Evolutionary conservation across 768 basidiomycete species (phyloP).

Genomic region (Infundibulicybe gibba): DNA sequence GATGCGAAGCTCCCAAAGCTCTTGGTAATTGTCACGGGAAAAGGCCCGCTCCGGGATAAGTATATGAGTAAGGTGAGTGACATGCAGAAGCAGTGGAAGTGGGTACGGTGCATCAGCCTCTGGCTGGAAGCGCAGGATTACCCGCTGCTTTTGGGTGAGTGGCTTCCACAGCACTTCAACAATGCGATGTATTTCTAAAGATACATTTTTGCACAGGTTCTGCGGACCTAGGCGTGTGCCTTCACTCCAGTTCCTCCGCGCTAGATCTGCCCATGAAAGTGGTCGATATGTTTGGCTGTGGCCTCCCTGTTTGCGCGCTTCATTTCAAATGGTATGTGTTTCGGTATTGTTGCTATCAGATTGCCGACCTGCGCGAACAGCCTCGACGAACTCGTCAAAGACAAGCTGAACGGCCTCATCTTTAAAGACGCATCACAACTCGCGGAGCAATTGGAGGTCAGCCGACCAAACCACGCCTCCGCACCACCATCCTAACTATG

Average conservation of each 20-base stretch:
- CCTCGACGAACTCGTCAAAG: slow-evolving; percentile 81
- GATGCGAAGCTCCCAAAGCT: slow-evolving; percentile 60
- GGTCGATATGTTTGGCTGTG: slow-evolving; percentile 99
- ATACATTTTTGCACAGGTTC: slow-evolving; percentile 51
- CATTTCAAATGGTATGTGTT: slow-evolving; percentile 75
- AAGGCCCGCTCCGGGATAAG: slow-evolving; percentile 69
- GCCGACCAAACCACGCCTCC: slow-evolving; percentile 11
- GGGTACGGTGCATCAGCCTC: slow-evolving; percentile 73
- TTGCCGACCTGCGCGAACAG: slow-evolving; percentile 32
- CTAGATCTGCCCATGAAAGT: slow-evolving; percentile 98
- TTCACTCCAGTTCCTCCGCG: slow-evolving; percentile 88
- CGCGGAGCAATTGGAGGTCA: slow-evolving; percentile 67
- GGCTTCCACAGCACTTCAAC: background rate
- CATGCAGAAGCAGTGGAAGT: slow-evolving; percentile 68
- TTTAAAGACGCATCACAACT: slow-evolving; percentile 70
- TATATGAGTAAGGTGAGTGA: slow-evolving; percentile 71
- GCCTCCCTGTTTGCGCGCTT: slow-evolving; percentile 88
- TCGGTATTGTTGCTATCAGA: background rate
- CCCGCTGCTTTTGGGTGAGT: slow-evolving; percentile 75
- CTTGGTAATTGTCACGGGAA: slow-evolving; percentile 85
- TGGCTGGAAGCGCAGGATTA: slow-evolving; percentile 94
- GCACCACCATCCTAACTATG: background rate
- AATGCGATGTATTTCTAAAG: background rate
- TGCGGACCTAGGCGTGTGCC: slow-evolving; percentile 86
- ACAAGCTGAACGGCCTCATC: slow-evolving; percentile 79